These are phyloP conservation scores for Tetragonia tetragonoides DNA, from an alignment of 148 eudicot genomes.

Conservation along the genomic window DNA sequence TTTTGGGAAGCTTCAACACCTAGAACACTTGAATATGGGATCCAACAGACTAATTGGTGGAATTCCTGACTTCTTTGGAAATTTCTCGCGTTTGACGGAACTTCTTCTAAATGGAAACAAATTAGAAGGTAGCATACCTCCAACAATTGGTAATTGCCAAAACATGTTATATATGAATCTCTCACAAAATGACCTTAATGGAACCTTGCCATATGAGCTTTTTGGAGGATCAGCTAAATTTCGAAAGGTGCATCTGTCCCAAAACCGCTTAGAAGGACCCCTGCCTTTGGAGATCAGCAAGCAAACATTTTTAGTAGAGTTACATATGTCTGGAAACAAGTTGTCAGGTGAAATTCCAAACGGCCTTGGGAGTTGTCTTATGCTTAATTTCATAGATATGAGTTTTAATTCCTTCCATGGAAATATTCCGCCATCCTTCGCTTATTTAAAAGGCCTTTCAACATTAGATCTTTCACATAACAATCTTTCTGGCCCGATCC, in stretches of 20 bases:
- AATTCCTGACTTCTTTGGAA: constrained; percentile 21
- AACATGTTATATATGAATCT: constrained; percentile 25
- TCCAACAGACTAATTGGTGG: no score
- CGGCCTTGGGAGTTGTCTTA: constrained; percentile 13
- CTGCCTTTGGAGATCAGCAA: constrained; percentile 14
- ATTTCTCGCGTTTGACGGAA: no score
- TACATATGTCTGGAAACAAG: constrained; percentile 32
- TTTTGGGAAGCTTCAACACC: no score
- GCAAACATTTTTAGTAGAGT: constrained; percentile 24
- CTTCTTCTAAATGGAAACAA: constrained; percentile 11
- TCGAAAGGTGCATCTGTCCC: not conserved
- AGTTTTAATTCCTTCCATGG: constrained; percentile 23
- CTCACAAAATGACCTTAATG: constrained; percentile 24
- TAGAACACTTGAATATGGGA: no score
- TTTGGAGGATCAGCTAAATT: constrained; percentile 12
- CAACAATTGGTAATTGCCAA: constrained; percentile 32
- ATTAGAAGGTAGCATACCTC: constrained; percentile 29
- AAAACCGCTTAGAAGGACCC: constrained; percentile 16
- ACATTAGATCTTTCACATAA: constrained; percentile 34
- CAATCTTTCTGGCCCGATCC: constrained; percentile 36
- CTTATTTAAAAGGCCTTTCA: constrained; percentile 20
- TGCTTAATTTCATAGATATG: constrained; percentile 21
- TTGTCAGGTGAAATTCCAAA: constrained; percentile 37
- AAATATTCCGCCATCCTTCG: constrained; percentile 20
- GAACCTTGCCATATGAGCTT: no score